Evolutionary conservation across 148 eudicot genomes (phyloP).

Genomic region (Beta vulgaris): DNA sequence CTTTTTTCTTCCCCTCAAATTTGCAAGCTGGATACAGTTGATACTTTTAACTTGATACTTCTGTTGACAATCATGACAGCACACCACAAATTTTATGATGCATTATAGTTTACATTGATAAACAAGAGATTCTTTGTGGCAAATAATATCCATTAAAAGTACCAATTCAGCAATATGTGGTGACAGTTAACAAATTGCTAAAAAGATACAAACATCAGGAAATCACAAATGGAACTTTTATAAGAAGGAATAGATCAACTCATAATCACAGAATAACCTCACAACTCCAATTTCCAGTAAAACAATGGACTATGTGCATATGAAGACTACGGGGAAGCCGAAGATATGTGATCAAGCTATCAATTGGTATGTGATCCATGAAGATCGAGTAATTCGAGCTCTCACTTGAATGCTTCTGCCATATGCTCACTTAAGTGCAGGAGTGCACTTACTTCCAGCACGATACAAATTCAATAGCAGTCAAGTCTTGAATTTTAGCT

Average conservation of each 20-base stretch:
- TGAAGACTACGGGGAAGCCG: background rate
- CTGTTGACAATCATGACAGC: too few relatives aligned
- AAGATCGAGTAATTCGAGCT: background rate
- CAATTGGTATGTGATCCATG: background rate
- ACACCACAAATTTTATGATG: background rate
- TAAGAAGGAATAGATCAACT: background rate
- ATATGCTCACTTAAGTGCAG: background rate
- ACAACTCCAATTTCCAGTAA: background rate
- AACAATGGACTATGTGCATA: constrained; percentile 20
- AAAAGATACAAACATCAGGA: background rate
- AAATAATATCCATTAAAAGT: background rate
- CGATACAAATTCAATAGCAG: background rate
- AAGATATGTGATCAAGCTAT: too few relatives aligned
- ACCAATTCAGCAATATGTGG: background rate
- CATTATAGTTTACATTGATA: background rate
- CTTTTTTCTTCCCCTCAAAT: background rate
- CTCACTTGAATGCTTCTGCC: background rate
- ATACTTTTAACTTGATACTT: too few relatives aligned
- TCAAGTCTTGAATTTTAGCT: background rate
- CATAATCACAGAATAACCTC: background rate
- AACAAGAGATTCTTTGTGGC: background rate
- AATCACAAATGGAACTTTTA: background rate
- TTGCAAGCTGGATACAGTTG: constrained; percentile 19
- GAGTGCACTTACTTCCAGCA: background rate
- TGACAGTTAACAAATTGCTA: background rate